Evolutionary conservation across 192 early-diverging fungal species (phyloP), one percentile per base, ranked within the genome.

Genomic region (Coemansia guatemalensis): DNA sequence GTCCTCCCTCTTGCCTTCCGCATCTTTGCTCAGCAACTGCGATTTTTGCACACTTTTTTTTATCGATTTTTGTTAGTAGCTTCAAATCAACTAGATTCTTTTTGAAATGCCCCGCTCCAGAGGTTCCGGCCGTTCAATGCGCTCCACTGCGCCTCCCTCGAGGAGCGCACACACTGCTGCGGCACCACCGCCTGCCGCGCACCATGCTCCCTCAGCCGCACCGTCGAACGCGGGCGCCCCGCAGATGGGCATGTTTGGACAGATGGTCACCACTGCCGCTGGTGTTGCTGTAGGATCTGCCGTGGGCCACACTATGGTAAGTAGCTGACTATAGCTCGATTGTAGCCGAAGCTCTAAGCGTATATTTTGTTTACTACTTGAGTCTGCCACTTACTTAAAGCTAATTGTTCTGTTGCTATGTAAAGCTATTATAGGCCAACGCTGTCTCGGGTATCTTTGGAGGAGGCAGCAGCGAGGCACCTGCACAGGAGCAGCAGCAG

Each of bases 241-340:
- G 64, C 88, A 90, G 72, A 89, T 90, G 25, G 88, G 88, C 41
- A 62, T 93, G 35, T 67, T 81, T 69, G 62, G 74, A 18, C 74
- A 95, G 81, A 94, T 95, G 92, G 95, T 92, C n/a, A 83, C 92
- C 17, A 95, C 95, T 22, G 95, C 93, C 57, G 95, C 91, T 48
- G 93, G 93, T 82, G 93, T 93, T 48, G 95, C 93, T 64, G 89
- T 96, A n/a, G 95, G 93, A 53, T 88, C 87, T 55, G 90, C 90
- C 48, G 84, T 92, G 33, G 90, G 88, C 51, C 85, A 87, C 67
- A 82, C 87, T 65, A 74, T 84, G 29, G 72, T 75, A 73, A 71
- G 83, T 66, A 22, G 2, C 21, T 51, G 21, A 6, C 20, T 60
- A 32, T n/a, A 14, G 18, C 2, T 29, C 9, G 0, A 14, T 30